Conservation (phyloP, 306 rosid genomes). For the Nissolia schottii region DNA sequence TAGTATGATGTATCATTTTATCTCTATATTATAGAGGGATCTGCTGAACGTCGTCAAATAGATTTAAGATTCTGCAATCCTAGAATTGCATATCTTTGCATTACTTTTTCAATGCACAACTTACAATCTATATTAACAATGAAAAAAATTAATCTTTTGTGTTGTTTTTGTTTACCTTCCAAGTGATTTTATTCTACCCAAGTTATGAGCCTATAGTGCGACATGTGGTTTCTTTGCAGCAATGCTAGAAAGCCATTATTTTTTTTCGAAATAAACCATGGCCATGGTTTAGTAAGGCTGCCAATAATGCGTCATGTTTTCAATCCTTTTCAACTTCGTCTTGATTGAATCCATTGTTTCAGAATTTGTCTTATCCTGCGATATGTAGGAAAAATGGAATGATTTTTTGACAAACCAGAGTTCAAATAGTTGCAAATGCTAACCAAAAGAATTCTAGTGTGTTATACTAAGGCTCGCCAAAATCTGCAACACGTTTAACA, state of each 20-base stretch:
- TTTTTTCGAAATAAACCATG: too few species aligned
- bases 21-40: neutral
- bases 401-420: neutral
- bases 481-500: conserved; percentile 12
- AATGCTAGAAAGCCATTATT: too few species aligned
- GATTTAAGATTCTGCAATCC: neutral
- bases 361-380: neutral
- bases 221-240: neutral
- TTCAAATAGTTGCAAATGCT: conserved; percentile 1
- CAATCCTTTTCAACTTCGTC: neutral
- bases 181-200: neutral
- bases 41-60: neutral
- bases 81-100: neutral
- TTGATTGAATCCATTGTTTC: conserved; percentile 9
- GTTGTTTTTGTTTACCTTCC: neutral
- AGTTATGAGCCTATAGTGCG: neutral
- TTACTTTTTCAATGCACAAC: neutral
- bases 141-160: neutral
- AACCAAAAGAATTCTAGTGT: neutral
- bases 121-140: neutral
- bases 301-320: neutral
- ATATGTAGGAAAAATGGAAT: neutral
- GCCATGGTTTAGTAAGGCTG: neutral
- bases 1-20: neutral
- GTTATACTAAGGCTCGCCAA: neutral